Base-by-base conservation (phyloP, 1,139 yeast genomes). In the Candida sp. region DNA sequence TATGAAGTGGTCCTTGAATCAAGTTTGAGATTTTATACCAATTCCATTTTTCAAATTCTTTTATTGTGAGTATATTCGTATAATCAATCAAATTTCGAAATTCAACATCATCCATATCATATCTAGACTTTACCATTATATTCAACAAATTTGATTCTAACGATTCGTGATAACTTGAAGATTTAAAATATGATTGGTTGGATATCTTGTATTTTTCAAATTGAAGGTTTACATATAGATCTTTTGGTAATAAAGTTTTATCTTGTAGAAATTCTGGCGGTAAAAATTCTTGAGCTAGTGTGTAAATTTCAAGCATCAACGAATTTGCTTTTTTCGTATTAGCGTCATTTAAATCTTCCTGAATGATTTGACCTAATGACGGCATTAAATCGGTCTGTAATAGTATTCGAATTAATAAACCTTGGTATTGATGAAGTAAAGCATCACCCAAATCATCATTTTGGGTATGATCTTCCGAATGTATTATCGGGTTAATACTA, bases 31-130 rank as follows among this genome's bases (percentile, higher is more conserved):
- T 67, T 1, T 82, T 68, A 29, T 76, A 77, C 96, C 98, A 91
- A 56, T 90, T 84, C 99, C 99, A 95, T 42, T 82, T 83, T 4
- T 82, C 73, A 56, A 77, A 90, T 43, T 84, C 89, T 57, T 91
- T 93, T 0, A 95, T 82, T 5, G 85, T 76, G 38, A 89, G 62
- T 1, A 93, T 90, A 50, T 77, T 82, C 0, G 96, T 82, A 41
- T 84, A 84, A 35, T 70, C 66, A 5, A 93, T 71, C 67, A 87
- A 70, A 44, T 76, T 74, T 52, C 86, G 83, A 54, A 91, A 81
- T 40, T 84, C 84, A 0, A 70, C 52, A 45, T 90, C 97, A 54
- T 88, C 96, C 29, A 86, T 70, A 41, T 77, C 73, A 29, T 72
- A 71, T 5, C 79, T 76, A 42, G 79, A 62, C 37, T 71, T 70